These are phyloP conservation scores for Trichophyton verrucosum DNA, from an alignment of 2,329 filamentous ascomycete species.

Conservation along the genomic window DNA sequence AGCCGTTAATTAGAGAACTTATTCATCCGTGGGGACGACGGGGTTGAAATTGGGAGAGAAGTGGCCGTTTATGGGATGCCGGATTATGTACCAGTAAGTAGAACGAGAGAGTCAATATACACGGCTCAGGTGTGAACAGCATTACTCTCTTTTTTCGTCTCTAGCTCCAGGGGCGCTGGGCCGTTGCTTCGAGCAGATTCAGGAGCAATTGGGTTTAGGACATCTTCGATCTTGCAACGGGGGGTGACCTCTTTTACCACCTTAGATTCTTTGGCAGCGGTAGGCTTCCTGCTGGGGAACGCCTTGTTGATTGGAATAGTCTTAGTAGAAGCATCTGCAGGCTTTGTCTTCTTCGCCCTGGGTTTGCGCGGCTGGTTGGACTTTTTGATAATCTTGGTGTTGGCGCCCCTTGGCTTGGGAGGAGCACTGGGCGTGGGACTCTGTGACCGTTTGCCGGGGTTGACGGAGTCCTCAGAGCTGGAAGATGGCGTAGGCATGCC, in stretches of 20 bases:
- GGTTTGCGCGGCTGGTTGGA: constrained; percentile 8
- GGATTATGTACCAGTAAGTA: neutral
- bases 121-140: neutral
- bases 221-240: neutral
- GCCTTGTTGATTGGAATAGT: constrained; percentile 6
- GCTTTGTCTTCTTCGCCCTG: neutral
- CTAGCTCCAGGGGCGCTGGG: neutral
- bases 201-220: neutral
- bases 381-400: neutral
- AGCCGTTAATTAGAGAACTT: neutral
- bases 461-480: neutral
- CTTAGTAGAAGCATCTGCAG: neutral
- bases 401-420: neutral
- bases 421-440: neutral
- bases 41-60: neutral
- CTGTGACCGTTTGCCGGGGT: neutral
- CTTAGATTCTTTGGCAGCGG: neutral
- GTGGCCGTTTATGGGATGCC: neutral
- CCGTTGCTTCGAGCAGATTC: constrained; percentile 4
- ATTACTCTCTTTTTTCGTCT: neutral
- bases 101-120: neutral
- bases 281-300: constrained; percentile 10
- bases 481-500: neutral
- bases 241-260: neutral
- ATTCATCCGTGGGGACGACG: neutral